Evolutionary conservation across 2,329 filamentous ascomycete genomes (phyloP), one percentile per base, ranked within the genome.

Genomic region (Diplocarpon rosae): DNA sequence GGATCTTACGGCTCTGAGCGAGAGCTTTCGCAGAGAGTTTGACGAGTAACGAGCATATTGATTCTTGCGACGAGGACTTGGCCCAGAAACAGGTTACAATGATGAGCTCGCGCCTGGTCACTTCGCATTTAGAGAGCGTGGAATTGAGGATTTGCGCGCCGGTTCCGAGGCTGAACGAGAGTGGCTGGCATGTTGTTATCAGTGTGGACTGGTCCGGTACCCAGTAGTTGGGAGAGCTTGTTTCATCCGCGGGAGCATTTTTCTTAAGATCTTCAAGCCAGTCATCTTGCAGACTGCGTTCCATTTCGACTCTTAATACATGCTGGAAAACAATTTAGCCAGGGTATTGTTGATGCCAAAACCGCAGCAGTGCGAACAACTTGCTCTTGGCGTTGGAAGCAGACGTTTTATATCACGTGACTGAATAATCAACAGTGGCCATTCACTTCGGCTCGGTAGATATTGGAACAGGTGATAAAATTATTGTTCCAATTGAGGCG

Each of bases 51-150:
- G 73, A 65, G 32, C 67, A 69, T 11, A 92, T 65, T 0, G 70
- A 70, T 3, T 71, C 65, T 14, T 80, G 67, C 0, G 78, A 80
- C 1, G 70, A 63, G 0, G 84, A 89, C 0, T 68, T 66, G 0
- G 85, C 79, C 84, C 85, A 89, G 64, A 89, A 92, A 62, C 85
- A 90, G 8, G 85, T 90, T 6, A 88, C 82, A 34, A 92, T 70
- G 47, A 88, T 75, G 24, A 89, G 66, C 55, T 87, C 84, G 38
- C 70, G 64, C 30, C 72, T 66, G 2, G 84, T 79, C 0, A 65
- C 59, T 4, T 75, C 64, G 3, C 89, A 71, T 8, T 78, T 75
- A 1, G 82, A 76, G 0, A 81, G 63, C 6, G 87, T 66, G 3
- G 67, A 64, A 32, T 67, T 64, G 0, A 69, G 68, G 27, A 81